A percentile compares a stretch with the other conserved stretches of the same genome.
Evolutionary conservation across 2,329 filamentous ascomycete genomes (phyloP).

Genomic region (Neurospora sp.): DNA sequence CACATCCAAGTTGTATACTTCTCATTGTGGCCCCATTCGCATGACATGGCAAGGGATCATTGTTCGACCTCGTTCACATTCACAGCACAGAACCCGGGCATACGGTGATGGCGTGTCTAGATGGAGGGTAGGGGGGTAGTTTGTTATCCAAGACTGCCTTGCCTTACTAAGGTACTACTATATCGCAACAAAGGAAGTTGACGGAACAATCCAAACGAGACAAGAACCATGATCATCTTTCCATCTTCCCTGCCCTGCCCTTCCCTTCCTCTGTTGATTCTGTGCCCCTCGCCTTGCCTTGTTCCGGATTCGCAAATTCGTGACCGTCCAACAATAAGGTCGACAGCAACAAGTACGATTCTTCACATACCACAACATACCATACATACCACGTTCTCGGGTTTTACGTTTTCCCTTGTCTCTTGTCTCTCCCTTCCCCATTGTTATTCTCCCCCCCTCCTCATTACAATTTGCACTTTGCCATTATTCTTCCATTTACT

Average conservation of each 20-base stretch:
- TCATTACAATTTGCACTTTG: neutral
- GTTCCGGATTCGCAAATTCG: neutral
- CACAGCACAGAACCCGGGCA: neutral
- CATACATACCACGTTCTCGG: neutral
- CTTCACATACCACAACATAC: conserved; percentile 1
- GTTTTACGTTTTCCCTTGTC: neutral
- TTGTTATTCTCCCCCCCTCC: neutral
- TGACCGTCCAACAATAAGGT: conserved; percentile 1
- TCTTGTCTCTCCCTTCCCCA: neutral
- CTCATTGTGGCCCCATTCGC: neutral
- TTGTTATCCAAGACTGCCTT: neutral
- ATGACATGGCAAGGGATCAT: neutral
- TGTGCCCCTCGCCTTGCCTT: neutral
- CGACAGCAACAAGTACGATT: neutral
- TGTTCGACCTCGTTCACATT: neutral
- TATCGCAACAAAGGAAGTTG: neutral
- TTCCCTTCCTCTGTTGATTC: neutral
- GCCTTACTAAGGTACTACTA: neutral
- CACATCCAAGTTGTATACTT: too few species aligned
- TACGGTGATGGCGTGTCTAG: neutral
- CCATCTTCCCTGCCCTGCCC: neutral
- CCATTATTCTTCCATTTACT: neutral
- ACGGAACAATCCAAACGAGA: neutral
- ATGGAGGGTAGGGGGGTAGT: too few species aligned
- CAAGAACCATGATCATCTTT: neutral